Percentiles rank a stretch among this genome's conserved stretches.
phyloP scores from a whole-genome alignment of 805 yeast genomes.

The Diddensiella caesifluorescens region DNA sequence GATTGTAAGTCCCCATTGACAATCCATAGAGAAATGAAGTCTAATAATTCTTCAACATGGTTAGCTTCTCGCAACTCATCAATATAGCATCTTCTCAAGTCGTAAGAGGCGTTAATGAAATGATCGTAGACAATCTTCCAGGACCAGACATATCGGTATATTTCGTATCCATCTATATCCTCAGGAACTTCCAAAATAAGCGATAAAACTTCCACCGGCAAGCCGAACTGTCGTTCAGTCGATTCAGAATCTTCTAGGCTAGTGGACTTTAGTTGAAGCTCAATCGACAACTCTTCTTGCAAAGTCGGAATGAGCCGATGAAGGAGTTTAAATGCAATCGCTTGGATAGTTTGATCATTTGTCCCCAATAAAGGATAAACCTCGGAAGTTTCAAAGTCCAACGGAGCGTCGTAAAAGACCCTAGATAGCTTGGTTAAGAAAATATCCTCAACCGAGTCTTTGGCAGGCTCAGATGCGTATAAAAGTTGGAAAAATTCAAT shows the following conservation, averaged over 20 bases:
- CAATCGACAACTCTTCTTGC: conserved; percentile 27
- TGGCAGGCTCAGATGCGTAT: conserved; percentile 10
- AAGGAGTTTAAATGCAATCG: conserved; percentile 20
- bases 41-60: conserved; percentile 46
- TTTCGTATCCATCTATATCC: no score
- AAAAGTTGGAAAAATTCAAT: conserved; percentile 42
- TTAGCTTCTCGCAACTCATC: conserved; percentile 48
- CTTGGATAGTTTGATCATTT: conserved; percentile 17
- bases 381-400: conserved; percentile 17
- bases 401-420: conserved; percentile 9
- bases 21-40: conserved; percentile 42
- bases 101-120: conserved; percentile 60
- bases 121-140: conserved; percentile 62
- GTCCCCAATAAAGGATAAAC: conserved; percentile 35
- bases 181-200: conserved; percentile 16
- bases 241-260: no score
- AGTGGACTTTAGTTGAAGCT: conserved; percentile 40
- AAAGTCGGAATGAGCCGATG: conserved; percentile 14
- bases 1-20: conserved; percentile 9
- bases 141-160: conserved; percentile 32
- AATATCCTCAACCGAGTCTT: conserved; percentile 7
- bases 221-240: no score
- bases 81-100: conserved; percentile 56
- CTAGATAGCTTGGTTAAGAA: conserved; percentile 9
- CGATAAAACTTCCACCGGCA: conserved; percentile 9